These are phyloP conservation scores for Leavenworthia alabamica DNA, from an alignment of 345 rosid genomes.

Conservation along the genomic window DNA sequence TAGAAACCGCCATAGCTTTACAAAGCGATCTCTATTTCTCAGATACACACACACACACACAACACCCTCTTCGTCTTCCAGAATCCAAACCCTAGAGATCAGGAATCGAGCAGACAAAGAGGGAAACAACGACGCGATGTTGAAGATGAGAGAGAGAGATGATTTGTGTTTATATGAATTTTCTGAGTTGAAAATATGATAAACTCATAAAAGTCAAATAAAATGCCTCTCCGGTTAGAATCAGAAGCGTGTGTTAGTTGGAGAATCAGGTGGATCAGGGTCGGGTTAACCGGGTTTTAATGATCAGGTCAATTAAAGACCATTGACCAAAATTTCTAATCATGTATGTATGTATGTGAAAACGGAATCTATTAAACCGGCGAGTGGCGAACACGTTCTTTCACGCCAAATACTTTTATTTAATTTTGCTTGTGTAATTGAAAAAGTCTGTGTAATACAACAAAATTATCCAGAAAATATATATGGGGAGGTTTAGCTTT, in stretches of 20 bases:
- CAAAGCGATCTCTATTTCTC: background rate
- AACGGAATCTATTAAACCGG: slow-evolving; percentile 26
- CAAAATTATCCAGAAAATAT: no score
- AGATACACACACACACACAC: no score
- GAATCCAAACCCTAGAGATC: slow-evolving; percentile 12
- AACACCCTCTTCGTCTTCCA: slow-evolving; percentile 16
- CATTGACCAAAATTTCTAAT: slow-evolving; percentile 1
- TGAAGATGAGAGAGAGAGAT: background rate
- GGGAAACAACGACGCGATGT: no score
- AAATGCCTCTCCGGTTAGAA: background rate
- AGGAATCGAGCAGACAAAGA: slow-evolving; percentile 21
- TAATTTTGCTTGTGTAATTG: no score
- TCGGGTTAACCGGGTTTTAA: slow-evolving; percentile 6
- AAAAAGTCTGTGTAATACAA: no score
- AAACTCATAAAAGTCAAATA: background rate
- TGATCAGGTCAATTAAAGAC: slow-evolving; percentile 19
- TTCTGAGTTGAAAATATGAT: background rate
- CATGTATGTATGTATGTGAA: background rate
- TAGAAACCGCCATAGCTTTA: slow-evolving; percentile 40
- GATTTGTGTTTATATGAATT: no score
- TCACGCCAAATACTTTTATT: no score
- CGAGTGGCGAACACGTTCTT: slow-evolving; percentile 38
- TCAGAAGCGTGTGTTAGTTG: slow-evolving; percentile 21
- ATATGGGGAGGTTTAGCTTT: no score
- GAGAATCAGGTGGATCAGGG: slow-evolving; percentile 25